Percentiles rank a stretch among this genome's conserved stretches.
Evolutionary conservation across 352 stramenopile species (phyloP).

Genomic region (Phytophthora ohioensis): DNA sequence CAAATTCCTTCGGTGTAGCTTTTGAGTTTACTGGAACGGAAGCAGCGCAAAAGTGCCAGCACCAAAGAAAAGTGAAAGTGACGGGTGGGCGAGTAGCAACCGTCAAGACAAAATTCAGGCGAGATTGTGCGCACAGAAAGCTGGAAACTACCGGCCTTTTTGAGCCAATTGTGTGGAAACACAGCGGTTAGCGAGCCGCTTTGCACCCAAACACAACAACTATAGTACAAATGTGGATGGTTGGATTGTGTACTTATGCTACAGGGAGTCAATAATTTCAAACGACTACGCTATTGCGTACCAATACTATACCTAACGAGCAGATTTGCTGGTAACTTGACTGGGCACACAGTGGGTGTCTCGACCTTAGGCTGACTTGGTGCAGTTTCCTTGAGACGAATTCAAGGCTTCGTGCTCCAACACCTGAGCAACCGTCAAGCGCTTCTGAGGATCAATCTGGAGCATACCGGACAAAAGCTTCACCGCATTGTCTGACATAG

Average conservation of each 20-base stretch:
- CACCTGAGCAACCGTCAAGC: conserved; percentile 33
- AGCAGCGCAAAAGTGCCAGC: background rate
- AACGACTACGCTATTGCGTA: background rate
- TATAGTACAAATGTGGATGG: no score
- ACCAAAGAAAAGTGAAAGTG: conserved; percentile 16
- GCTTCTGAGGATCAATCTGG: conserved; percentile 36
- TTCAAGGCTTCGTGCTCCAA: conserved; percentile 29
- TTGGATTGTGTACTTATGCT: no score
- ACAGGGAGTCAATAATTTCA: background rate
- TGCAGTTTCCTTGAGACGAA: background rate
- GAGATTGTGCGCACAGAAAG: background rate
- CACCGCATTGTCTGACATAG: conserved; percentile 29
- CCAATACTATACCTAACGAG: background rate
- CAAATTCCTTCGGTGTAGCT: background rate
- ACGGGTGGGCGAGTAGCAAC: background rate
- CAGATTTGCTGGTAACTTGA: conserved; percentile 8
- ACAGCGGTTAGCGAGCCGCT: no score
- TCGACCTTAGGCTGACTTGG: conserved; percentile 2
- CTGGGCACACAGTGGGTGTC: background rate
- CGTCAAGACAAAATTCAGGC: background rate
- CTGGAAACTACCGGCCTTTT: conserved; percentile 3
- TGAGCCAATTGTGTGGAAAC: background rate
- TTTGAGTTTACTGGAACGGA: background rate
- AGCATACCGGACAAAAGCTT: conserved; percentile 43
- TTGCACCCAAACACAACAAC: no score